Percentiles rank a stretch among this genome's conserved stretches.
Conservation (phyloP, 164 flowering plant species). For the Annona squamosa region DNA sequence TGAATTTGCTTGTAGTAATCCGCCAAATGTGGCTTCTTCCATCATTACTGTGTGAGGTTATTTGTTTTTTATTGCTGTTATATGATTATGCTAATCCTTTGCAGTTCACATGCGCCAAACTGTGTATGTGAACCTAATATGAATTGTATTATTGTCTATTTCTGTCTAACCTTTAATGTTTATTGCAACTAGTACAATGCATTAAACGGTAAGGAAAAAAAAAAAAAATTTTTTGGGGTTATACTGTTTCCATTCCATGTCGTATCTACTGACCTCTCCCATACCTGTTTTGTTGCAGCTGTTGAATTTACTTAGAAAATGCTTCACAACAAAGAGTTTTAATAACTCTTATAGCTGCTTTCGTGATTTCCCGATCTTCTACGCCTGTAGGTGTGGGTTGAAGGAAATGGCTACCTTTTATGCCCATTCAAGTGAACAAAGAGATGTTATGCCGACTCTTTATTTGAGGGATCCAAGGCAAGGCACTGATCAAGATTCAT, state of each 20-base stretch:
- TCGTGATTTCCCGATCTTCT: slow-evolving; percentile 15
- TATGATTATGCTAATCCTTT: not conserved
- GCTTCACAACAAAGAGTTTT: not conserved
- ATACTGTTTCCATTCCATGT: not conserved
- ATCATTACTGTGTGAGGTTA: not conserved
- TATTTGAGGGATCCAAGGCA: slow-evolving; percentile 49
- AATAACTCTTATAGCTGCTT: not conserved
- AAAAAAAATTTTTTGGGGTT: no score
- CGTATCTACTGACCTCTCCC: not conserved
- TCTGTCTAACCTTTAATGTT: not conserved
- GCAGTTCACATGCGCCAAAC: not conserved
- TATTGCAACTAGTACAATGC: not conserved
- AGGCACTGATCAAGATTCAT: slow-evolving; percentile 36
- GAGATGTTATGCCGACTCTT: slow-evolving; percentile 42
- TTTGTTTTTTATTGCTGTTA: no score
- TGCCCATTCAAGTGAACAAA: slow-evolving; percentile 49
- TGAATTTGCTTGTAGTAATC: not conserved
- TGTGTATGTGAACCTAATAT: not conserved
- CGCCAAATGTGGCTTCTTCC: not conserved
- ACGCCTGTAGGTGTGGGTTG: slow-evolving; percentile 5
- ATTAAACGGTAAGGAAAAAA: not conserved
- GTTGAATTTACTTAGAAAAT: no score
- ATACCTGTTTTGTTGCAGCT: not conserved
- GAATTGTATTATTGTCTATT: not conserved
- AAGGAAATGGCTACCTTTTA: slow-evolving; percentile 65